A percentile compares a stretch with the other conserved stretches of the same genome.
Evolutionary conservation across 2,329 filamentous ascomycete genomes (phyloP).

Genomic region (Zelopaecilomyces penicillatus): DNA sequence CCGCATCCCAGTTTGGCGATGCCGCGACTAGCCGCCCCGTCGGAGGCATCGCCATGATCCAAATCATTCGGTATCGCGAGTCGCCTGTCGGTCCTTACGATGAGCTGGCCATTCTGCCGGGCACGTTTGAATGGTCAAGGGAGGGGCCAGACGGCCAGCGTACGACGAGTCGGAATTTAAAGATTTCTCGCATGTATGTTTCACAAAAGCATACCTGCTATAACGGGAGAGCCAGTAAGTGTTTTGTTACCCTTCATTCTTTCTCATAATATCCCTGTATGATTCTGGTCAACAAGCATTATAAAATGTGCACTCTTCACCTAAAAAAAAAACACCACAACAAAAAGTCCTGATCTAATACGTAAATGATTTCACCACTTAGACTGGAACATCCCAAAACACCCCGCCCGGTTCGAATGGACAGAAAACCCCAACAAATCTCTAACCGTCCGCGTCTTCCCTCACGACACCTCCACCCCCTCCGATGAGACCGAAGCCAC

Average conservation of each 20-base stretch:
- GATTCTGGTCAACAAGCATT: not conserved
- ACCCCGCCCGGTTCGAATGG: conserved; percentile 44
- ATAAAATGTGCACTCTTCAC: not conserved
- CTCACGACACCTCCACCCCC: conserved; percentile 27
- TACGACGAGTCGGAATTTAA: conserved; percentile 26
- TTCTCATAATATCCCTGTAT: not conserved
- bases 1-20: conserved; percentile 28
- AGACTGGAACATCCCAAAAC: conserved; percentile 51
- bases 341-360: not conserved
- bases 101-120: conserved; percentile 41
- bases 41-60: conserved; percentile 40
- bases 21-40: conserved; percentile 21
- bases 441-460: conserved; percentile 36
- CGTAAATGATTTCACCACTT: not conserved
- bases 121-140: conserved; percentile 34
- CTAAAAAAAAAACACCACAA: not conserved
- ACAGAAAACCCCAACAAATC: conserved; percentile 25
- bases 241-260: not conserved
- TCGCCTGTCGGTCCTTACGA: conserved; percentile 47
- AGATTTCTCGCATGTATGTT: conserved; percentile 47
- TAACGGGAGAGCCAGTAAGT: conserved; percentile 42
- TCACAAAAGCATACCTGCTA: conserved; percentile 43
- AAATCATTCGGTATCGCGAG: conserved; percentile 42
- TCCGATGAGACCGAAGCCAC: conserved; percentile 22
- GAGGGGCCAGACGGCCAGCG: conserved; percentile 25